Conservation (phyloP, 2,329 filamentous ascomycete species). For the Seiridium unicorne region DNA sequence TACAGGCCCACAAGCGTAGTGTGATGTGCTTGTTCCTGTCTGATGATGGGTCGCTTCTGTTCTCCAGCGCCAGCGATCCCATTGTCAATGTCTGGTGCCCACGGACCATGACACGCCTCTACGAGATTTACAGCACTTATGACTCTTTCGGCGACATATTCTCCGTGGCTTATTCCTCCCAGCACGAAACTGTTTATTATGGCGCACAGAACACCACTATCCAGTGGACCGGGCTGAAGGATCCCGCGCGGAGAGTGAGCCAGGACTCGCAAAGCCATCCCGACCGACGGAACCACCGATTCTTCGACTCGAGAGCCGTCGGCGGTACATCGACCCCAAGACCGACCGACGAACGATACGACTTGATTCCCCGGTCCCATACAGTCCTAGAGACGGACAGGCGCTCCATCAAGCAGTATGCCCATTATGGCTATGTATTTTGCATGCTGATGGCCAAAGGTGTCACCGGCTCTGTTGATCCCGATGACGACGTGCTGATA, state of each 20-base stretch:
- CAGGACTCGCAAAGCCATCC: constrained; percentile 69
- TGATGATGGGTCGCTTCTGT: constrained; percentile 70
- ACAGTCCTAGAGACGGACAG: constrained; percentile 76
- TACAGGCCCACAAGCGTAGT: constrained; percentile 89
- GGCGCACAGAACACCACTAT: constrained; percentile 94
- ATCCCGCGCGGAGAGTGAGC: constrained; percentile 56
- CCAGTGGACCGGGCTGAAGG: constrained; percentile 81
- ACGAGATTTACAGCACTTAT: constrained; percentile 89
- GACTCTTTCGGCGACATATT: constrained; percentile 93
- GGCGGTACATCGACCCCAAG: constrained; percentile 78
- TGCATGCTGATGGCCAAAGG: constrained; percentile 87
- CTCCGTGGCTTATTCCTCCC: constrained; percentile 83
- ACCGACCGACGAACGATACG: constrained; percentile 59
- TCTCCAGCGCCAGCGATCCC: constrained; percentile 91
- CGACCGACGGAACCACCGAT: constrained; percentile 75
- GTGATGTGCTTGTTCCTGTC: constrained; percentile 84
- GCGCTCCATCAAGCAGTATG: constrained; percentile 80
- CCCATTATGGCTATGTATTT: constrained; percentile 94
- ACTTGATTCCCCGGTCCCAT: constrained; percentile 50
- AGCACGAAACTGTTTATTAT: constrained; percentile 80
- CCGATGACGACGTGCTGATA: constrained; percentile 77
- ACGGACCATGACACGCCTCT: constrained; percentile 69
- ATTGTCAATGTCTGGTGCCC: constrained; percentile 95
- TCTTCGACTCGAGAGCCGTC: constrained; percentile 88
- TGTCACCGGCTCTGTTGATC: constrained; percentile 62